A percentile compares a stretch with the other conserved stretches of the same genome.
phyloP scores from a whole-genome alignment of 257 asterid genomes.

The Solanum arcanum region DNA sequence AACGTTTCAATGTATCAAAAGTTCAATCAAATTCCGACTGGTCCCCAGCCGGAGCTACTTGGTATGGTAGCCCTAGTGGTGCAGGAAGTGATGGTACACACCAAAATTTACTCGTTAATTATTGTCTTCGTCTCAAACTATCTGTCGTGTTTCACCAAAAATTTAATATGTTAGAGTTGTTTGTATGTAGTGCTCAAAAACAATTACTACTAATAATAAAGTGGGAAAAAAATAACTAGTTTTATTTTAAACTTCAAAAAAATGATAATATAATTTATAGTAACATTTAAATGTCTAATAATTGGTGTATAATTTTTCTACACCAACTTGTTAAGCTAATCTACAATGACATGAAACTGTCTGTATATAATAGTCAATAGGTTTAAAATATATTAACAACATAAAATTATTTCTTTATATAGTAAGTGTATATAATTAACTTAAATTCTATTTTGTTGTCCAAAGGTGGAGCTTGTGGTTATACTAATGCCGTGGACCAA shows the following conservation, averaged over 20 bases:
- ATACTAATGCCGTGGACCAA: conserved; percentile 40
- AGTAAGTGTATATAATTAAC: neutral
- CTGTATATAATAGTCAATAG: neutral
- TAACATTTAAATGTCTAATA: too few relatives aligned
- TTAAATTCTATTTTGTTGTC: neutral
- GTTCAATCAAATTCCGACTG: conserved; percentile 28
- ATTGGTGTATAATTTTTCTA: neutral
- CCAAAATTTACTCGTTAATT: too few relatives aligned
- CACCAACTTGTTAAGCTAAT: neutral
- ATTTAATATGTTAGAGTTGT: neutral
- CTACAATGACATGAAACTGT: neutral
- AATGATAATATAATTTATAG: too few relatives aligned
- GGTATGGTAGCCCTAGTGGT: conserved; percentile 80
- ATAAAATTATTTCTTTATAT: neutral
- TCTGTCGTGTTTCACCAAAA: neutral
- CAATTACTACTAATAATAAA: neutral
- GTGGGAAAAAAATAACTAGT: neutral
- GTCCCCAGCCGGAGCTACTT: conserved; percentile 70
- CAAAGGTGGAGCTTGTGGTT: conserved; percentile 89
- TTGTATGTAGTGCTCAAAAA: neutral
- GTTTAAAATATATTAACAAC: neutral
- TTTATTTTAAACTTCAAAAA: too few relatives aligned
- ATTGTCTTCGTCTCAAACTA: neutral
- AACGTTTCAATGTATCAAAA: conserved; percentile 26
- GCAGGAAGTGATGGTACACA: conserved; percentile 69